These are phyloP conservation scores for Balansia obtecta DNA, from an alignment of 2,329 filamentous ascomycete species.

Conservation along the genomic window DNA sequence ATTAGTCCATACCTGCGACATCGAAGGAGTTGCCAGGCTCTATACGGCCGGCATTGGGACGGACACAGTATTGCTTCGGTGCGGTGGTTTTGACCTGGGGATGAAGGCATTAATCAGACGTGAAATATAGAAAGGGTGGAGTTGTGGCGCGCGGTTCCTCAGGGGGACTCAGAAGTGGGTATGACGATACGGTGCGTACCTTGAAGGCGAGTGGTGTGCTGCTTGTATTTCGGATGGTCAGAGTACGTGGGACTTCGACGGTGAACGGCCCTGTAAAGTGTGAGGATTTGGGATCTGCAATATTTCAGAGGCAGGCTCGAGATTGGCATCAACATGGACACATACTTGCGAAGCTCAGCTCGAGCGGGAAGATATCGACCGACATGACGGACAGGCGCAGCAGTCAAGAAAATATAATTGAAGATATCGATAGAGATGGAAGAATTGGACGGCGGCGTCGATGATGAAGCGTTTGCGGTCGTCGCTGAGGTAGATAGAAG, in stretches of 20 bases:
- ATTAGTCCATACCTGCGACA: constrained; percentile 56
- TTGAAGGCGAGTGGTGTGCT: constrained; percentile 55
- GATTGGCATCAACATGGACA: constrained; percentile 12
- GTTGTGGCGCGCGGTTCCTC: too few relatives aligned
- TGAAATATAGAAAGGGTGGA: too few relatives aligned
- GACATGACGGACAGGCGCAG: constrained; percentile 53
- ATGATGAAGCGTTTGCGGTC: not conserved
- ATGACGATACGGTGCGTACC: constrained; percentile 30
- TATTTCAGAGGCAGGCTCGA: not conserved
- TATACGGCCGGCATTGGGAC: constrained; percentile 92
- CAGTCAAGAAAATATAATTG: constrained; percentile 1
- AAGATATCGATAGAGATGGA: not conserved
- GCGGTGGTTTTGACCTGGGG: constrained; percentile 93
- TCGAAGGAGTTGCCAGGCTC: constrained; percentile 83
- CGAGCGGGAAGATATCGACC: constrained; percentile 80
- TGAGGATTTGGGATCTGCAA: constrained; percentile 7
- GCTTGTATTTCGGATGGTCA: constrained; percentile 54
- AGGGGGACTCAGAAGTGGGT: not conserved
- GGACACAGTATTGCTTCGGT: constrained; percentile 98
- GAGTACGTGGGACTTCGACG: constrained; percentile 49
- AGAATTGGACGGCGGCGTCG: not conserved
- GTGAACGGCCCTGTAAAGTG: constrained; percentile 48
- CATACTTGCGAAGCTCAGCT: constrained; percentile 90
- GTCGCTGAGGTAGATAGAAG: not conserved
- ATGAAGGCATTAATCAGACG: not conserved